Base-by-base conservation (phyloP, 805 yeast genomes). In the Lipomyces chichibuensis region DNA sequence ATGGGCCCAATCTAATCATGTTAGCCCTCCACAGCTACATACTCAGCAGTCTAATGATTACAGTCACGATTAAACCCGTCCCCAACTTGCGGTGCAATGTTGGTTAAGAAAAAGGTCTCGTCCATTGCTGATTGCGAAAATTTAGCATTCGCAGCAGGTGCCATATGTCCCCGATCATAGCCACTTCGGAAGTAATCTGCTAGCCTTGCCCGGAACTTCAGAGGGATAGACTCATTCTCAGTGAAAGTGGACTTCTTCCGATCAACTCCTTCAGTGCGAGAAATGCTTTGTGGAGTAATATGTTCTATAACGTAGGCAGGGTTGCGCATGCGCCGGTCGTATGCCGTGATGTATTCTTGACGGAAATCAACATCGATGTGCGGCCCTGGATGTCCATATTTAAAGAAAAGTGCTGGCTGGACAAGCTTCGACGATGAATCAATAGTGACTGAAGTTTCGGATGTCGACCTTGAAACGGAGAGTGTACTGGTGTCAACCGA, bases 71-170 rank as follows among this genome's bases (percentile, higher is more conserved):
- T 95, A 81, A 95, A 95, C 0, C 99, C 99, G 4, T 89, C 96
- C 2, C 99, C 99, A 2, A 95, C 97, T 77, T 95, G 99, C 0
- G 99, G 99, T 7, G 96, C 86, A 84, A 95, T 94, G 78, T 95
- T 95, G 5, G 97, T 88, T 73, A 95, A 80, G 70, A 82, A 86
- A 75, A 95, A 95, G 0, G 99, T 95, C 77, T 94, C 97, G 78
- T 95, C 89, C 98, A 95, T 94, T 23, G 98, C 98, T 23, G 77
- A 73, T 78, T 95, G 99, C 39, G 87, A 86, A 79, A 87, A 95
- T 76, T 91, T 92, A 32, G 98, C 98, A 77, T 95, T 90, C 0
- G 98, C 98, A 4, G 99, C 99, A 2, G 99, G 98, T 0, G 97
- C 71, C 69, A 67, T 66, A 78, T 95, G 99, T 5, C 99, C 99